Base-by-base conservation (phyloP, 805 yeast species). In the Vanderwaltozyma polyspora region DNA sequence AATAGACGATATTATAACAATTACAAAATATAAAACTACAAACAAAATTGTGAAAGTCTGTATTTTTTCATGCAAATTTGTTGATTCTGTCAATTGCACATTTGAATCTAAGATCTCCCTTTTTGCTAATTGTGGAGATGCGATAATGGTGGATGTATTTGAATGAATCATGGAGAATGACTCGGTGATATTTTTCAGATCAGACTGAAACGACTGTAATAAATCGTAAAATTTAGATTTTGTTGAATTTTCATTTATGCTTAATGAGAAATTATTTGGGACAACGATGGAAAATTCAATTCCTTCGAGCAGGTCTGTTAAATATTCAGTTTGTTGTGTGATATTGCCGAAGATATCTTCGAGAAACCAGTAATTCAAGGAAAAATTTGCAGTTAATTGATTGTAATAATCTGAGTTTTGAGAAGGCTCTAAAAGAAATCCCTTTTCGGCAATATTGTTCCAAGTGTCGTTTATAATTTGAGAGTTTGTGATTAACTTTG, bases 331-430 rank as follows among this genome's bases (percentile, higher is more conserved):
- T 36, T 29, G 4, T 29, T 15, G n/a, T 3, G 49, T 28, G 8
- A 35, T 29, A 27, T 43, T 38, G 2, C 25, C 32, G 28, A 45
- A 38, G 10, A 47, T 9, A 3, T 19, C 34, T 21, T 36, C 23
- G 4, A 47, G 34, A 16, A 38, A 38, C 35, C 41, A 33, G 24
- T 37, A 38, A 29, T 43, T 28, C 14, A 47, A 21, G 12, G 37
- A 25, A 9, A 45, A 26, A 22, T 39, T 39, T 16, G 26, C 18
- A 5, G 31, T 11, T 6, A 33, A 11, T 11, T 22, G 25, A 9
- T 34, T 28, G 17, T 6, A n/a, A 14, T 23, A 12, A 4, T 23
- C n/a, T 12, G 17, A 3, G 5, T 22, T 13, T 13, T 25, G 17
- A 8, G 29, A 30, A 21, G 28, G 25, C 4, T 37, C 38, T 6